Conservation (phyloP, 441 rosid genomes). For the Pelargonium myrrhifolium region DNA sequence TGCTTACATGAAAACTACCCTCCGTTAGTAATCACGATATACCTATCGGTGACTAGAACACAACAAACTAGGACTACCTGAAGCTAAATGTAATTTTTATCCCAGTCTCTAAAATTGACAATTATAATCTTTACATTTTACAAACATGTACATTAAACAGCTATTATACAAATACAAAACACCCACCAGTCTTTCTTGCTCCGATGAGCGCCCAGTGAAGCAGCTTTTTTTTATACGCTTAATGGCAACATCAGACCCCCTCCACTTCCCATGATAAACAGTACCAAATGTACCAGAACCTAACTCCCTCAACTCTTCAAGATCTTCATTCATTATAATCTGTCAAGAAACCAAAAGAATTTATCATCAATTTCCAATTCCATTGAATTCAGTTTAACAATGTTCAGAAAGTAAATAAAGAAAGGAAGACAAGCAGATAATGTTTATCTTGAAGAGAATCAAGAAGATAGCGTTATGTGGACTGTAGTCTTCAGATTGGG, state of each 20-base stretch:
- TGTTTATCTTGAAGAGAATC: no score
- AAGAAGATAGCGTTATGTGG: no score
- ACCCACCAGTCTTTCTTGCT: slow-evolving; percentile 54
- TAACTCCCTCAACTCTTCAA: slow-evolving; percentile 51
- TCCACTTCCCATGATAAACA: slow-evolving; percentile 72
- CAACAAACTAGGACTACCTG: neutral
- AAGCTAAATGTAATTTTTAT: neutral
- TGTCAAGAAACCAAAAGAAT: neutral
- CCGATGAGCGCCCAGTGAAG: slow-evolving; percentile 51
- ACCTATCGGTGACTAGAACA: neutral
- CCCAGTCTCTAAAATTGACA: neutral
- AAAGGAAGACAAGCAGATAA: neutral
- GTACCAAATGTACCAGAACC: slow-evolving; percentile 70
- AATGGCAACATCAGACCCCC: slow-evolving; percentile 59
- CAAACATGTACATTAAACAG: neutral
- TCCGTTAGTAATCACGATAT: neutral
- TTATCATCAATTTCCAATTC: neutral
- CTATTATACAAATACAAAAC: neutral
- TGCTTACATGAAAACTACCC: neutral
- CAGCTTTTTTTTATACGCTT: slow-evolving; percentile 53
- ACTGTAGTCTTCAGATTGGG: no score
- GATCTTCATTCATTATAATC: slow-evolving; percentile 38
- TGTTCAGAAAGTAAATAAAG: no score
- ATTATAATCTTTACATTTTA: neutral
- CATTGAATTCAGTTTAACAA: no score